Conservation (phyloP, 805 yeast genomes). For the Starmera pachycereana region DNA sequence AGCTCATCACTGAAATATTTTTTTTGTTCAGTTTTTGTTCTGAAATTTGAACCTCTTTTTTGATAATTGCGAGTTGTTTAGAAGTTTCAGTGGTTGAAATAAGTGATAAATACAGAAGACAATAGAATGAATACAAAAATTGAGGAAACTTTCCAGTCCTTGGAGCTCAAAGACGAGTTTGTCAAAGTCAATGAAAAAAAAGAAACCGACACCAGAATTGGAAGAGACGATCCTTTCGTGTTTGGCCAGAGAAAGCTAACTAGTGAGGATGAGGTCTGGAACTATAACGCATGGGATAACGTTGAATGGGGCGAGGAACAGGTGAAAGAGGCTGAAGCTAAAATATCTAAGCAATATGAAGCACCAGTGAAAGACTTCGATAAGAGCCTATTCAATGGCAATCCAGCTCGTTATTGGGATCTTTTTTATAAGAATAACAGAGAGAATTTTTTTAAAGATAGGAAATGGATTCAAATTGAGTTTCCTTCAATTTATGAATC, state of each 20-base stretch:
- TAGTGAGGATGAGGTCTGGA: constrained; percentile 74
- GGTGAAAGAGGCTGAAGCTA: constrained; percentile 57
- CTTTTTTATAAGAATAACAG: constrained; percentile 81
- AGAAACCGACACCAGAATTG: constrained; percentile 39
- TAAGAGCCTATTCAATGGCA: constrained; percentile 62
- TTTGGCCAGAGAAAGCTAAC: constrained; percentile 80
- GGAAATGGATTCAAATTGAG: constrained; percentile 93
- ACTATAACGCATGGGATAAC: constrained; percentile 91
- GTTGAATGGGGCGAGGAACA: constrained; percentile 97
- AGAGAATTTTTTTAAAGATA: constrained; percentile 91
- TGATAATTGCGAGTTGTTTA: not conserved
- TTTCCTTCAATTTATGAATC: constrained; percentile 79
- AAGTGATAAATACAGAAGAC: not conserved
- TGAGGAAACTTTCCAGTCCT: not conserved
- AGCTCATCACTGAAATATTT: no score
- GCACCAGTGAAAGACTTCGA: constrained; percentile 85
- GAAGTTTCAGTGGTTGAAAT: not conserved
- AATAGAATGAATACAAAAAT: not conserved
- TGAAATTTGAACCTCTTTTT: not conserved
- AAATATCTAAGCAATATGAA: constrained; percentile 65
- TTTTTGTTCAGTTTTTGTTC: no score
- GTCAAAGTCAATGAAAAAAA: not conserved
- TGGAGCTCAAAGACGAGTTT: not conserved
- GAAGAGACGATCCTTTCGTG: constrained; percentile 82
- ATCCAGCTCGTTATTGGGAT: constrained; percentile 95